A percentile compares a stretch with the other conserved stretches of the same genome.
Conservation (phyloP, 2,329 filamentous ascomycete genomes). For the Rachicladosporium sp. region DNA sequence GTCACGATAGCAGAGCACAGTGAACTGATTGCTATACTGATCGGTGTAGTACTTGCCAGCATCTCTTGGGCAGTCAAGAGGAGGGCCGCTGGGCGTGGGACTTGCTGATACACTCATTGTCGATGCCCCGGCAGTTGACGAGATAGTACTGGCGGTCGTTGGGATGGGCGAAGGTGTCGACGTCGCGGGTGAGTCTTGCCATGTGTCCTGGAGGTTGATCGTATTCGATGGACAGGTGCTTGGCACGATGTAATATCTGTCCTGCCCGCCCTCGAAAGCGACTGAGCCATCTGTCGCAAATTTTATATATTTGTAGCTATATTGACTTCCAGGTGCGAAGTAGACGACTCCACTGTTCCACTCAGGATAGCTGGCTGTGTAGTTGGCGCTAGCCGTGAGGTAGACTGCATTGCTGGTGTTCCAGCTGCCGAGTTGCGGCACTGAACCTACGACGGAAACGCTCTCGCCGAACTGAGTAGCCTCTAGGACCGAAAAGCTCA, state of each 20-base stretch:
- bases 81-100: background rate
- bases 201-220: no score
- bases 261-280: conserved; percentile 28
- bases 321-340: conserved; percentile 41
- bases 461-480: conserved; percentile 48
- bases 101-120: no score
- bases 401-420: conserved; percentile 40
- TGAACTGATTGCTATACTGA: background rate
- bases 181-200: no score
- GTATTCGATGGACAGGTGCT: no score
- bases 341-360: conserved; percentile 47
- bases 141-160: conserved; percentile 45
- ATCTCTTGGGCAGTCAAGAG: conserved; percentile 2
- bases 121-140: no score
- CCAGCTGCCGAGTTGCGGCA: conserved; percentile 49
- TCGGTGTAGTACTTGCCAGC: conserved; percentile 1
- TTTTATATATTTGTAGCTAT: conserved; percentile 52
- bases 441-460: conserved; percentile 51
- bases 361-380: conserved; percentile 46
- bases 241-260: no score
- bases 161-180: no score
- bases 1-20: conserved; percentile 3
- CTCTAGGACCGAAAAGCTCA: conserved; percentile 50
- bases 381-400: conserved; percentile 45
- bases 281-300: conserved; percentile 42